A percentile compares a stretch with the other conserved stretches of the same genome.
Evolutionary conservation across 805 yeast genomes (phyloP).

Genomic region (Wickerhamiella allomyrinae): DNA sequence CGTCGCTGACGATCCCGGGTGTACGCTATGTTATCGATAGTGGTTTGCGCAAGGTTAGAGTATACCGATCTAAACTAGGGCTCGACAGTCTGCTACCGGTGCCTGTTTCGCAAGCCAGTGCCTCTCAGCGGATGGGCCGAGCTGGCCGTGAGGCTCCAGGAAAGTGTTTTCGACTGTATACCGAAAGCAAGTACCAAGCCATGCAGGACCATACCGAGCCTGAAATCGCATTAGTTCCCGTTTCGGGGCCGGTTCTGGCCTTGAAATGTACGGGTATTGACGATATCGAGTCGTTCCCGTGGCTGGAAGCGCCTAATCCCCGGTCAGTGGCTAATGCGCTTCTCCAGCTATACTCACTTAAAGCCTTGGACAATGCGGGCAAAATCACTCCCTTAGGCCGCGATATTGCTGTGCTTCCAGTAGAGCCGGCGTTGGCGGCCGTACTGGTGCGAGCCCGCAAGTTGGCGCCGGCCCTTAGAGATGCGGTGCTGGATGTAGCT

Average conservation of each 20-base stretch:
- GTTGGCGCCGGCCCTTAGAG: conserved; percentile 29
- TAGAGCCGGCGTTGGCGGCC: conserved; percentile 83
- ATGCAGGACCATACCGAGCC: conserved; percentile 78
- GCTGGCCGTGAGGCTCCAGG: conserved; percentile 98
- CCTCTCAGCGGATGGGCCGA: conserved; percentile 91
- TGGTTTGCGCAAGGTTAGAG: conserved; percentile 84
- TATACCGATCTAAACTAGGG: conserved; percentile 88
- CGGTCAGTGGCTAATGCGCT: conserved; percentile 65
- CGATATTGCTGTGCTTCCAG: conserved; percentile 76
- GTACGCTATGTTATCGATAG: conserved; percentile 86
- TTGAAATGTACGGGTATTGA: conserved; percentile 71
- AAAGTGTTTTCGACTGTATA: conserved; percentile 71
- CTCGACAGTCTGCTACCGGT: conserved; percentile 84
- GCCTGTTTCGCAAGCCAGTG: conserved; percentile 87
- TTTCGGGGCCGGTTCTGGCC: conserved; percentile 71
- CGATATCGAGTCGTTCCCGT: conserved; percentile 73
- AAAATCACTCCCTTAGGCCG: conserved; percentile 65
- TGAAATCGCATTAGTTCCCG: conserved; percentile 76
- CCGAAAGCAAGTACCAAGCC: conserved; percentile 50
- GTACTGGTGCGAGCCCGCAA: conserved; percentile 63
- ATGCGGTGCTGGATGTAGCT: conserved; percentile 71
- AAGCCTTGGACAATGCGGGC: conserved; percentile 68
- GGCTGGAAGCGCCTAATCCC: conserved; percentile 85
- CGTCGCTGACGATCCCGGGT: conserved; percentile 92
- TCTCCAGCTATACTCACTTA: conserved; percentile 59